Evolutionary conservation across 768 basidiomycete species (phyloP), one percentile per base, ranked within the genome.

Genomic region (Infundibulicybe gibba): DNA sequence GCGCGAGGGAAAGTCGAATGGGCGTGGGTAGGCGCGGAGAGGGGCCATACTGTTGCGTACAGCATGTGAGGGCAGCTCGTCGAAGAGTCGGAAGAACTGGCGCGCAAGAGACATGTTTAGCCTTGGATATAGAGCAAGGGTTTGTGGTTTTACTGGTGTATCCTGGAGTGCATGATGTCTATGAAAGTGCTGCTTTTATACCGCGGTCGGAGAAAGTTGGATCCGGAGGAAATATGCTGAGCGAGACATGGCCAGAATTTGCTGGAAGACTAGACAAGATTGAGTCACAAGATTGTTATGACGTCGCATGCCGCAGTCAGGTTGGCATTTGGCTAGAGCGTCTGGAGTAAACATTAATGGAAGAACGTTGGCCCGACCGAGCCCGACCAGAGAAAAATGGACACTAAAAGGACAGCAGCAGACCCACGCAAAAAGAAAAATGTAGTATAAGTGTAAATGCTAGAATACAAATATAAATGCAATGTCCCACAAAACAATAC

Each of bases 61-160:
- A 56, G n/a, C 56, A 46, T 2, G 45, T 32, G 20, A 77, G 74
- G 0, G 66, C 58, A 3, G 87, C 54, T 88, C 85, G 30, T 90
- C 87, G 38, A 90, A 70, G 71, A 87, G 70, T 43, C 83, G 84
- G 67, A 90, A 85, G 45, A 90, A 61, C 45, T 77, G 73, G 54
- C 85, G 84, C 52, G 76, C 64, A 52, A 87, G 69, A 47, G 85
- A 87, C 85, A 87, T 87, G 41, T 43, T 61, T 32, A 32, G 15
- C 17, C 32, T 43, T 1, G 17, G 53, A 15, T 44, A 21, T 45
- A n/a, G 1, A n/a, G 14, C 20, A 37, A 25, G 43, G 34, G 39
- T 40, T 43, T n/a, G 43, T 31, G 39, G 6, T 46, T 44, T 39
- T 15, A 16, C n/a, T 9, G 10, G 19, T 30, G 30, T 44, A 51